Conservation (phyloP, 2,329 filamentous ascomycete genomes). For the Aplosporella prunicola region DNA sequence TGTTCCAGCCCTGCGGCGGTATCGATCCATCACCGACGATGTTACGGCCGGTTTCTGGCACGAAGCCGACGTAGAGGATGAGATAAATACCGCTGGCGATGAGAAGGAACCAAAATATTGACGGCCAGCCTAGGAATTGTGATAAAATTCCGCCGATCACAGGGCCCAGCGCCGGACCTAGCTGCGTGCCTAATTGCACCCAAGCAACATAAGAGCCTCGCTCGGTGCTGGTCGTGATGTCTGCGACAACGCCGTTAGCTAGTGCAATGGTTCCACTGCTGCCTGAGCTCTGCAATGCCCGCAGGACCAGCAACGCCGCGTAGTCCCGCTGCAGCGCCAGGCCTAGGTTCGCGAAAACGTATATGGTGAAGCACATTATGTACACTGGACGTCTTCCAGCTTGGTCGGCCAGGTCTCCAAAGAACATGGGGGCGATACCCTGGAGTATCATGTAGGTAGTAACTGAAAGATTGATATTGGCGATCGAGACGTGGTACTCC, state of each 20-base stretch:
- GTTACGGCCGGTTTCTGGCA: slow-evolving; percentile 32
- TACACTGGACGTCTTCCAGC: slow-evolving; percentile 41
- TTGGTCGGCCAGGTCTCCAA: slow-evolving; percentile 39
- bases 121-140: slow-evolving; percentile 30
- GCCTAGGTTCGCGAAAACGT: slow-evolving; percentile 25
- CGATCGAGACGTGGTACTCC: slow-evolving; percentile 32
- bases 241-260: slow-evolving; percentile 60
- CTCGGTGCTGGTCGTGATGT: slow-evolving; percentile 59
- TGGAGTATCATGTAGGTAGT: slow-evolving; percentile 46
- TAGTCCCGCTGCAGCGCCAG: slow-evolving; percentile 27
- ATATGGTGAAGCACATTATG: slow-evolving; percentile 34
- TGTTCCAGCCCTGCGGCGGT: slow-evolving; percentile 15
- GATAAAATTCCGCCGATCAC: slow-evolving; percentile 54
- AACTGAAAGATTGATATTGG: slow-evolving; percentile 41
- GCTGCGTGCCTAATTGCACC: slow-evolving; percentile 47
- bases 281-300: slow-evolving; percentile 54
- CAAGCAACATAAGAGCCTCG: slow-evolving; percentile 65
- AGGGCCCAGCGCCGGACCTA: slow-evolving; percentile 44
- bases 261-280: slow-evolving; percentile 63
- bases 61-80: slow-evolving; percentile 20
- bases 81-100: slow-evolving; percentile 16
- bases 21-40: slow-evolving; percentile 33
- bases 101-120: slow-evolving; percentile 37
- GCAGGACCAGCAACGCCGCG: slow-evolving; percentile 46
- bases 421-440: slow-evolving; percentile 39